phyloP scores from a whole-genome alignment of 176 grass and related monocot genomes.

The Cymbopogon citratus region DNA sequence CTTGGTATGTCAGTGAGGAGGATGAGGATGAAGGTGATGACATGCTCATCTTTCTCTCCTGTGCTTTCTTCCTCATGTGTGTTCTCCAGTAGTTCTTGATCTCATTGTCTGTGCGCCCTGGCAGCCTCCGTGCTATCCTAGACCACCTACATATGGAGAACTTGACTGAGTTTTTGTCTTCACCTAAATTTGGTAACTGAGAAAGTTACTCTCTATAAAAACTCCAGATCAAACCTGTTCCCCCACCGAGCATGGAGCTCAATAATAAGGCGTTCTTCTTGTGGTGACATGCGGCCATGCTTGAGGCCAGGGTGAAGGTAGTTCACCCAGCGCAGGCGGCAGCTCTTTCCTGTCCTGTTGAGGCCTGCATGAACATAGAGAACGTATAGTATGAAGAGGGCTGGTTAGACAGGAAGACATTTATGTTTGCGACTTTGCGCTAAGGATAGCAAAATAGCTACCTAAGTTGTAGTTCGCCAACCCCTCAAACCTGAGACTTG shows the following conservation, averaged over 20 bases:
- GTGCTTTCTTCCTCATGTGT: conserved; percentile 92
- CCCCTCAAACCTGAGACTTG: conserved; percentile 99
- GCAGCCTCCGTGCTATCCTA: conserved; percentile 64
- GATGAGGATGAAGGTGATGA: conserved; percentile 59
- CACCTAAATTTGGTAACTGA: background rate
- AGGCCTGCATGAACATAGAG: conserved; percentile 46
- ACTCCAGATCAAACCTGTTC: conserved; percentile 50
- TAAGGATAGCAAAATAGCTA: conserved; percentile 47
- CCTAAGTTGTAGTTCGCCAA: conserved; percentile 63
- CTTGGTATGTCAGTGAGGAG: conserved; percentile 49
- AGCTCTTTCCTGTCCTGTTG: conserved; percentile 83
- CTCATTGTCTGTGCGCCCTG: conserved; percentile 85
- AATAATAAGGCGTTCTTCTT: conserved; percentile 66
- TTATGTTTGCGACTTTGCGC: conserved; percentile 26
- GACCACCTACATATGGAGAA: conserved; percentile 58
- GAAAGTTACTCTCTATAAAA: background rate
- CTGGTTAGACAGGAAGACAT: conserved; percentile 29
- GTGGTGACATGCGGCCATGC: conserved; percentile 69
- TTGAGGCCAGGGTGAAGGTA: conserved; percentile 88
- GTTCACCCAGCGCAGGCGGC: conserved; percentile 83
- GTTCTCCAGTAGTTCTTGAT: conserved; percentile 97
- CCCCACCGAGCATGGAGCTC: conserved; percentile 85
- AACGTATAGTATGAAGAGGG: conserved; percentile 20
- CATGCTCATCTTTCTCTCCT: conserved; percentile 47
- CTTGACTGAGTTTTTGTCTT: conserved; percentile 2